phyloP scores from a whole-genome alignment of 169 alveolate genomes.

The Plasmodium inui region DNA sequence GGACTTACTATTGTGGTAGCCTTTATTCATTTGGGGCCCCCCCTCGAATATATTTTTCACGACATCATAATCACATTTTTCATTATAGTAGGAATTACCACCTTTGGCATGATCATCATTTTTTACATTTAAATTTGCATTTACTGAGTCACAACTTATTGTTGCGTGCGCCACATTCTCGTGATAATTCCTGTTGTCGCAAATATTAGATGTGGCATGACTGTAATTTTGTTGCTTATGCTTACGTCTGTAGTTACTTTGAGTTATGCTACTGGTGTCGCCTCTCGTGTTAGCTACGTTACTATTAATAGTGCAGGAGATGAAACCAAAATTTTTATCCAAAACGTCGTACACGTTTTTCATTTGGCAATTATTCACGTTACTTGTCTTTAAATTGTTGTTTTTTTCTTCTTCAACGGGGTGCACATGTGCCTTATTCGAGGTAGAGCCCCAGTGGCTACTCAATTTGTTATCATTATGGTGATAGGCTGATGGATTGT shows the following conservation, averaged over 20 bases:
- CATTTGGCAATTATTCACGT: constrained; percentile 2
- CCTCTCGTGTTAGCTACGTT: not conserved
- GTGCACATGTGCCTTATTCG: not conserved
- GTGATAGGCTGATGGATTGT: not conserved
- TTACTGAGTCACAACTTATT: not conserved
- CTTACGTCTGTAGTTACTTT: not conserved
- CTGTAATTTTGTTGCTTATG: not conserved
- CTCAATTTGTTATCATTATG: not conserved
- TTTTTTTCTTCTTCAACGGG: not conserved
- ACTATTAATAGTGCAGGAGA: not conserved
- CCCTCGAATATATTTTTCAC: not conserved
- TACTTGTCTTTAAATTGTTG: not conserved
- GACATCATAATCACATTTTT: not conserved
- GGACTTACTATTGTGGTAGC: not conserved
- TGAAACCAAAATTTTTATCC: not conserved
- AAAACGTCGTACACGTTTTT: not conserved
- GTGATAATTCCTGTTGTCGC: not conserved
- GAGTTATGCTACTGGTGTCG: not conserved
- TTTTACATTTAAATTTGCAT: constrained; percentile 4
- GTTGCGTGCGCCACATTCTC: not conserved
- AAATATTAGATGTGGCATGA: not conserved
- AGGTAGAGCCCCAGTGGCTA: not conserved
- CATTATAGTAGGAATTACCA: not conserved
- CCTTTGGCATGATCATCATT: not conserved
- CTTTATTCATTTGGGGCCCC: not conserved